These are phyloP conservation scores for Fusarium kyushuense DNA, from an alignment of 2,329 filamentous ascomycete species.

Conservation along the genomic window DNA sequence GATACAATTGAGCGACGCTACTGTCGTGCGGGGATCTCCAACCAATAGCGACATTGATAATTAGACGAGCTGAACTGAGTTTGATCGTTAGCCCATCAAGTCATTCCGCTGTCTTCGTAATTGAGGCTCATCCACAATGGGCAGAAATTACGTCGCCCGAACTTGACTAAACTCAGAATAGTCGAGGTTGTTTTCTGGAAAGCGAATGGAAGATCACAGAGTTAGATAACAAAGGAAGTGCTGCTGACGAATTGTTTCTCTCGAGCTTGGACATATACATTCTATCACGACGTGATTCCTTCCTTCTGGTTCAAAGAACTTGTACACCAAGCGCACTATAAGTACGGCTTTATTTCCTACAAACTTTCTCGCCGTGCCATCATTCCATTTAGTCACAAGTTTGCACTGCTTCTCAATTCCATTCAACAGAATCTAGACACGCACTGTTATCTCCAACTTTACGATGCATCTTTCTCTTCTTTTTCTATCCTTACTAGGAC, in stretches of 20 bases:
- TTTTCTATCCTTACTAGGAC: slow-evolving; percentile 26
- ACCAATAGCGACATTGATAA: slow-evolving; percentile 9
- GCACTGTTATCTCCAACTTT: rapidly evolving
- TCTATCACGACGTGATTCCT: background rate
- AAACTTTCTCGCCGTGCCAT: background rate
- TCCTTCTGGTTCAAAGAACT: background rate
- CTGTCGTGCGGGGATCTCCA: rapidly evolving
- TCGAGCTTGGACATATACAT: background rate
- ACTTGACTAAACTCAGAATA: slow-evolving; percentile 10
- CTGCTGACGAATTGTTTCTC: background rate
- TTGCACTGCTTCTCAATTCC: background rate
- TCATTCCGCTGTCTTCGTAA: background rate
- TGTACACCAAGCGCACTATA: slow-evolving; percentile 8
- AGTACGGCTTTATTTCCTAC: background rate
- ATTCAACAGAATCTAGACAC: background rate
- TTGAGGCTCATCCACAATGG: background rate
- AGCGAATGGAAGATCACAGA: background rate
- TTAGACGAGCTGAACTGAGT: background rate
- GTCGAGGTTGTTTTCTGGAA: background rate
- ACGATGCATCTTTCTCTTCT: slow-evolving; percentile 39
- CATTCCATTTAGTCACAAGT: background rate
- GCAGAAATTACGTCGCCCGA: slow-evolving; percentile 21
- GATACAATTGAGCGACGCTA: slow-evolving; percentile 45
- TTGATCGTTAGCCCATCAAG: too few relatives aligned
- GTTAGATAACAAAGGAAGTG: too few relatives aligned